Evolutionary conservation across 331 rosid species (phyloP).

Genomic region (Rosa hybrid): DNA sequence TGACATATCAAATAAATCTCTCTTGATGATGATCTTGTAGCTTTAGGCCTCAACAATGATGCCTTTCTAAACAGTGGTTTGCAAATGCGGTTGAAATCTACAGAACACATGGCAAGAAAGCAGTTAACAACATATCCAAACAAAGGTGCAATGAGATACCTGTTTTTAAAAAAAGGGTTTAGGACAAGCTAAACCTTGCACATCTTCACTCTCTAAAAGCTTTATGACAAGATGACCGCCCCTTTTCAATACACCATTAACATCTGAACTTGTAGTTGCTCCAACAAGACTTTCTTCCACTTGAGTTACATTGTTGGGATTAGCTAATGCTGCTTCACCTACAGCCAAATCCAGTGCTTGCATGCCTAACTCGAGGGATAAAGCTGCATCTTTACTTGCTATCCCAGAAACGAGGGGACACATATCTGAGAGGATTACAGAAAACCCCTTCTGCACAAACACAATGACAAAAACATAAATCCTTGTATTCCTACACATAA

Average conservation of each 20-base stretch:
- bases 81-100: slow-evolving; percentile 68
- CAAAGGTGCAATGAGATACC: too few relatives aligned
- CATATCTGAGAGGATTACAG: slow-evolving; percentile 89
- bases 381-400: slow-evolving; percentile 71
- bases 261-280: slow-evolving; percentile 25
- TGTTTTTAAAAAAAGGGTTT: background rate
- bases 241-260: slow-evolving; percentile 51
- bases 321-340: slow-evolving; percentile 45
- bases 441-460: slow-evolving; percentile 56
- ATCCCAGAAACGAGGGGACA: slow-evolving; percentile 90
- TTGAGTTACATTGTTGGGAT: slow-evolving; percentile 25
- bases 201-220: slow-evolving; percentile 90
- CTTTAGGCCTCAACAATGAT: slow-evolving; percentile 91
- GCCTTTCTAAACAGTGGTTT: slow-evolving; percentile 78
- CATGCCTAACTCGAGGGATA: slow-evolving; percentile 81
- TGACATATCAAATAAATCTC: slow-evolving; percentile 94
- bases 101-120: slow-evolving; percentile 23
- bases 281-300: slow-evolving; percentile 28
- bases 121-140: background rate
- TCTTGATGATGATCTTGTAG: slow-evolving; percentile 86
- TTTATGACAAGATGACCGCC: slow-evolving; percentile 83
- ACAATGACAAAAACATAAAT: slow-evolving; percentile 12
- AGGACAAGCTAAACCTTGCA: slow-evolving; percentile 50
- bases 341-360: slow-evolving; percentile 80
- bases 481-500: background rate